Evolutionary conservation across 148 eudicot species (phyloP).

Genomic region (Diospyros kaki): DNA sequence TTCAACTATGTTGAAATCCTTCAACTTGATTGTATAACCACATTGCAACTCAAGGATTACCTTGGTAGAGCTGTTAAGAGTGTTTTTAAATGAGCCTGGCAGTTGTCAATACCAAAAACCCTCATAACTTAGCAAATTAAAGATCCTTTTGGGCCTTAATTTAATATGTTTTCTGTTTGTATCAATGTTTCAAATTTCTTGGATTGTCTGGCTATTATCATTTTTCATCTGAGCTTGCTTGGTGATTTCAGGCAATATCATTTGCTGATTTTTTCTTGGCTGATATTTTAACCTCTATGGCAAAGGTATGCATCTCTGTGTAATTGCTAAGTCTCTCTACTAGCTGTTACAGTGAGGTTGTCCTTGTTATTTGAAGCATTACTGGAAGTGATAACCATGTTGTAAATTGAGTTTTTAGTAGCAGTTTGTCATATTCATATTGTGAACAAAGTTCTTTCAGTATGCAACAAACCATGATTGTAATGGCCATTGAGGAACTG

Average conservation of each 20-base stretch:
- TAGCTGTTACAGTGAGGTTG: background rate
- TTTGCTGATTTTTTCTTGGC: constrained; percentile 98
- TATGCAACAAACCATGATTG: background rate
- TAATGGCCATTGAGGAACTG: background rate
- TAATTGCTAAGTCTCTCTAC: background rate
- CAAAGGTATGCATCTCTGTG: constrained; percentile 61
- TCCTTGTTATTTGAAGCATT: background rate
- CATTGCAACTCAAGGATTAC: background rate
- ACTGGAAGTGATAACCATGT: background rate
- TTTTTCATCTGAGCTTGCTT: constrained; percentile 12
- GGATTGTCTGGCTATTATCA: background rate
- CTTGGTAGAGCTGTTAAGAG: background rate
- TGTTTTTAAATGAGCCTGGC: background rate
- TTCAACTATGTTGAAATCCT: background rate
- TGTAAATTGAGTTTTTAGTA: background rate
- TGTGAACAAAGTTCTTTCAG: background rate
- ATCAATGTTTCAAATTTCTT: background rate
- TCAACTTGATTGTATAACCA: background rate
- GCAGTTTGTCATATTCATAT: background rate
- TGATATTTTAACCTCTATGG: constrained; percentile 97
- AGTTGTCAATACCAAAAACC: background rate
- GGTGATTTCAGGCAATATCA: constrained; percentile 76
- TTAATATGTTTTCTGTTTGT: background rate
- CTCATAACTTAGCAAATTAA: background rate
- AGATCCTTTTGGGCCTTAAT: background rate